Base-by-base conservation (phyloP, 2,329 filamentous ascomycete species). In the Triangularia verruculosa region DNA sequence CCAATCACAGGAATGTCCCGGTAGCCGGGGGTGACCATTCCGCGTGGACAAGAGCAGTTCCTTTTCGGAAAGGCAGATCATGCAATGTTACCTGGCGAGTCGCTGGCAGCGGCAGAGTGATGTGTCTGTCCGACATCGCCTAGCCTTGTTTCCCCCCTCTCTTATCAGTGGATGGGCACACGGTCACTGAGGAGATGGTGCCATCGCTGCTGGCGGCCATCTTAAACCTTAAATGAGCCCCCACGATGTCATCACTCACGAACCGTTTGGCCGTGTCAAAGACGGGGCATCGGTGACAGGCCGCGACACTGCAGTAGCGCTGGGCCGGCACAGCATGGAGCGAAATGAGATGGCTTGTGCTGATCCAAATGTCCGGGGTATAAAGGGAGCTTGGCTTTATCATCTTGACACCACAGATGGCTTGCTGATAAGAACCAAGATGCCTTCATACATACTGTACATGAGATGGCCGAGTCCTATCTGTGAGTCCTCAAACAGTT, bases 241-340 rank as follows among this genome's bases (percentile, higher is more conserved):
- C 57, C 67, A 64, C 51, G 43, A 59, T 64, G 65, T 64, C 63
- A 66, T 61, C 22, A 24, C 25, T 54, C 22, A 54, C 51, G 20
- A 54, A 24, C 51, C 51, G 22, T 27, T 54, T 54, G 51, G 22
- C 51, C 51, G 22, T 20, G 39, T 20, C 39, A 47, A 47, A 47
- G n/a, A 12, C 39, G n/a, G 61, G 62, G 57, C 56, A 27, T 54
- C 63, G 63, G 66, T 66, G 66, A 65, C 61, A 59, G 59, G 57
- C 59, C 64, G 30, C 57, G 62, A 47, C 30, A 61, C 61, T 69
- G 68, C 69, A 70, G 69, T 70, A 69, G 69, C 55, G 65, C 39
- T 60, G 57, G 59, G 30, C 62, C 62, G 57, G 64, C 57, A 7
- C 28, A 64, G 66, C 67, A 66, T 61, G 60, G 60, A 61, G 64